These are phyloP conservation scores for Schizophyllum commune DNA, from an alignment of 1,284 basidiomycete genomes.

Conservation along the genomic window DNA sequence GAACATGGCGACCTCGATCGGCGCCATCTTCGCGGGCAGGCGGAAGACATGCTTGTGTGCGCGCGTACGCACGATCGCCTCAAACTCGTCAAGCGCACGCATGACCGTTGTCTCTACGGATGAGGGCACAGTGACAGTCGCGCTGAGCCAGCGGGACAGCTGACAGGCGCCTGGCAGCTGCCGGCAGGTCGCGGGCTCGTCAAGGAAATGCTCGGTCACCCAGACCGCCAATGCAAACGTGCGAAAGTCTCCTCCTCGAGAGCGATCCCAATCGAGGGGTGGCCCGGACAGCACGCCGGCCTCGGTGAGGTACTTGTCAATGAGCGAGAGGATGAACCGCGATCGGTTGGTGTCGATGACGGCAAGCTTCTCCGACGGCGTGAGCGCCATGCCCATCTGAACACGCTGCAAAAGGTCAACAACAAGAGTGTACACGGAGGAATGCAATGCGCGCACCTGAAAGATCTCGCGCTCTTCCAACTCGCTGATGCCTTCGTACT, in stretches of 20 bases:
- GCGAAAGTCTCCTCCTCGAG: slow-evolving; percentile 57
- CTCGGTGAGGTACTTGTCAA: slow-evolving; percentile 34
- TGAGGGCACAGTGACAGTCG: slow-evolving; percentile 22
- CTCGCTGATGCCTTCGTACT: slow-evolving; percentile 32
- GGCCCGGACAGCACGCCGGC: slow-evolving; percentile 29
- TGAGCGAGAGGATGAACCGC: slow-evolving; percentile 44
- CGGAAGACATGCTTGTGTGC: slow-evolving; percentile 26
- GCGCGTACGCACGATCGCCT: slow-evolving; percentile 28
- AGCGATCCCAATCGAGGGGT: slow-evolving; percentile 48
- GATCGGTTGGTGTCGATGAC: slow-evolving; percentile 48
- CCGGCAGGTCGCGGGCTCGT: slow-evolving; percentile 12
- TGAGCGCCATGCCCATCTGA: slow-evolving; percentile 70
- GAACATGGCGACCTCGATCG: slow-evolving; percentile 55
- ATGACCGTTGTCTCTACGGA: slow-evolving; percentile 28
- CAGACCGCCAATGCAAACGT: slow-evolving; percentile 48
- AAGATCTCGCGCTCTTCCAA: slow-evolving; percentile 29
- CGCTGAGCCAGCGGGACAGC: slow-evolving; percentile 49
- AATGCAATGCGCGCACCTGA: slow-evolving; percentile 18
- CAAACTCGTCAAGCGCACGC: slow-evolving; percentile 37
- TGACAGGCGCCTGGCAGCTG: slow-evolving; percentile 28
- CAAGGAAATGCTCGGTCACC: slow-evolving; percentile 37
- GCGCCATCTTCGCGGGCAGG: slow-evolving; percentile 42
- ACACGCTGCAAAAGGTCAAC: slow-evolving; percentile 42
- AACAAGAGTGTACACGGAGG: background rate
- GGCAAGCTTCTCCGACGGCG: slow-evolving; percentile 66